A percentile compares a stretch with the other conserved stretches of the same genome.
Evolutionary conservation across 2,329 filamentous ascomycete genomes (phyloP).

Genomic region (Juglanconis oblonga): DNA sequence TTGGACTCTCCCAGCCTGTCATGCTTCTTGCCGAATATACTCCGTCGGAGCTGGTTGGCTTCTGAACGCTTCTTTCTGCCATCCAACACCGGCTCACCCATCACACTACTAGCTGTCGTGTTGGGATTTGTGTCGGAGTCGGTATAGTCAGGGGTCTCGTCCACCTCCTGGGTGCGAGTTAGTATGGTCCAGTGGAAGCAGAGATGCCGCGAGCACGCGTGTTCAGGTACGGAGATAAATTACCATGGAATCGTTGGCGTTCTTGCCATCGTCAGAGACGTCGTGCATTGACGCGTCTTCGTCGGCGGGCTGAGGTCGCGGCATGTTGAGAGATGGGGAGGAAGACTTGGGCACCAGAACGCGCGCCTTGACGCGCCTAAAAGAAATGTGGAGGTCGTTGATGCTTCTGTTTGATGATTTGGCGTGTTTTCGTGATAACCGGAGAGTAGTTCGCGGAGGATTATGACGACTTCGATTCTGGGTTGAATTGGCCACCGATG

Average conservation of each 20-base stretch:
- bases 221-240: constrained; percentile 18
- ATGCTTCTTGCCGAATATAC: constrained; percentile 92
- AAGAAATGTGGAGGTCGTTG: constrained; percentile 1
- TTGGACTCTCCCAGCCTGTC: constrained; percentile 89
- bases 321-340: constrained; percentile 41
- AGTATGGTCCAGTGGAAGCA: not conserved
- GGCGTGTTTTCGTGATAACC: not conserved
- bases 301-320: constrained; percentile 51
- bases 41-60: constrained; percentile 84
- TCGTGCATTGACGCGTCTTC: constrained; percentile 64
- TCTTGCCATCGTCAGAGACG: constrained; percentile 44
- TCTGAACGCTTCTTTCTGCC: constrained; percentile 84
- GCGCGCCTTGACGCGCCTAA: constrained; percentile 40
- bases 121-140: constrained; percentile 67
- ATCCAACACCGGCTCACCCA: constrained; percentile 70
- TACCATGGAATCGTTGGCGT: constrained; percentile 48
- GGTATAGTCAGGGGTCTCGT: constrained; percentile 65
- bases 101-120: constrained; percentile 78
- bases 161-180: constrained; percentile 47
- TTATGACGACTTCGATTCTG: constrained; percentile 1
- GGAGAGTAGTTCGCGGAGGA: not conserved
- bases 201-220: not conserved
- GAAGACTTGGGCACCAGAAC: constrained; percentile 8
- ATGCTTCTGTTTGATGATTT: constrained; percentile 4
- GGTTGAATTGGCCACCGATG: constrained; percentile 4